Base-by-base conservation (phyloP, 2,329 filamentous ascomycete species). In the Aspergillus fischeri region DNA sequence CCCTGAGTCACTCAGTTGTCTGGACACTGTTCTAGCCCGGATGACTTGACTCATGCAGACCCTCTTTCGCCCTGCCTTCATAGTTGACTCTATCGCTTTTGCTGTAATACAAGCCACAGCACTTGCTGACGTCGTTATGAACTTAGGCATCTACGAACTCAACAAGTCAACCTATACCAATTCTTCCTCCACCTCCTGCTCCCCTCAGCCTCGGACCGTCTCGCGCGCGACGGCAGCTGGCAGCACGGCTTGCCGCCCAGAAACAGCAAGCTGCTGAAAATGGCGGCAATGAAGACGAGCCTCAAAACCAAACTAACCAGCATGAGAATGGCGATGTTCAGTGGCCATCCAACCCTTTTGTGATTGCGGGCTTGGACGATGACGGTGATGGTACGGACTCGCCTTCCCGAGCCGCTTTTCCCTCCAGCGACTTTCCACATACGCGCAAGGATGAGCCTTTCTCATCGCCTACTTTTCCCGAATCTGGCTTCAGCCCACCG, bases 161-260 rank as follows among this genome's bases (percentile, higher is more conserved):
- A 47, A 70, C 71, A 38, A 77, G 75, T 57, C 75, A 77, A 56
- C 76, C 71, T 52, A 76, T 75, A 62, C 78, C 73, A 17, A 76
- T 78, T 47, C 64, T 78, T 32, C 71, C 75, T 53, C 76, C 77
- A 1, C 88, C 88, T n/a, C 89, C 86, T 24, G 87, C 90, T 32
- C 91, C 92, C 11, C 80, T 96, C 67, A 94, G 93, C 71, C 86
- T 93, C 38, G 87, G 90, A 0, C 92, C 93, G 2, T 95, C 91
- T 7, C 86, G 93, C 53, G 93, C 93, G 7, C 86, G 93, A 52
- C 82, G 91, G 55, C 91, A 96, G 73, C 83, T 97, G n/a, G 92
- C 92, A n/a, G 90, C 90, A 11, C 86, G 92, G 11, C 81, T 97
- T 67, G 85, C 90, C 2, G 84, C 89, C 75, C 89, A 91, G 63